Percentiles rank a stretch among this genome's conserved stretches.
Evolutionary conservation across 345 rosid genomes (phyloP).

Genomic region (Clarkia xantiana): DNA sequence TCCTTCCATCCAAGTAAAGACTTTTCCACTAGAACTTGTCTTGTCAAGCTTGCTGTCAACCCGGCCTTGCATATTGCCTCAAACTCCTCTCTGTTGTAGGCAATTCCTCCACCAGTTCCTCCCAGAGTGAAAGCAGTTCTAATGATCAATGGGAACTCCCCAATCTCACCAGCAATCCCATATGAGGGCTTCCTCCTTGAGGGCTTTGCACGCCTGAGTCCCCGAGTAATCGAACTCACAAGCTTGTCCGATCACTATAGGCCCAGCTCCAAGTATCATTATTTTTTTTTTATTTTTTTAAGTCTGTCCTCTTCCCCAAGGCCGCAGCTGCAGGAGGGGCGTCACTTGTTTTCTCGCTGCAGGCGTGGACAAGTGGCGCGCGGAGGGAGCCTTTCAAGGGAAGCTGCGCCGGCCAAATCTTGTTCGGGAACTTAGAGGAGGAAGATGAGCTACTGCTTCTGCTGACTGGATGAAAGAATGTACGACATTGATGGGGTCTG

Average conservation of each 20-base stretch:
- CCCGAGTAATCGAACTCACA: slow-evolving; percentile 99
- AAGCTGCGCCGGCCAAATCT: slow-evolving; percentile 5
- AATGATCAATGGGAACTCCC: slow-evolving; percentile 93
- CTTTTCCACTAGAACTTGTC: slow-evolving; percentile 91
- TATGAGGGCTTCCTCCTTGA: slow-evolving; percentile 86
- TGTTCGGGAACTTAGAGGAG: slow-evolving; percentile 2
- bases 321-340: slow-evolving; percentile 17
- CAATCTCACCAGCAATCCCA: slow-evolving; percentile 60
- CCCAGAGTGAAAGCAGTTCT: slow-evolving; percentile 89
- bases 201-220: slow-evolving; percentile 88
- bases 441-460: slow-evolving; percentile 2
- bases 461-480: slow-evolving; percentile 6
- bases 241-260: slow-evolving; percentile 95
- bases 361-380: not conserved
- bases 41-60: slow-evolving; percentile 70
- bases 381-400: not conserved
- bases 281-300: slow-evolving; percentile 94
- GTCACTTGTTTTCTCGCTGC: slow-evolving; percentile 2
- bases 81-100: slow-evolving; percentile 86
- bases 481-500: slow-evolving; percentile 6
- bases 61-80: slow-evolving; percentile 77
- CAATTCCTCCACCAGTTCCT: slow-evolving; percentile 95
- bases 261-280: slow-evolving; percentile 90
- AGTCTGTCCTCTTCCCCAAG: slow-evolving; percentile 53
- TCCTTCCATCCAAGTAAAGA: slow-evolving; percentile 95